Conservation (phyloP, 163 green algal genomes). For the Chlamydomonas reinhardtii region DNA sequence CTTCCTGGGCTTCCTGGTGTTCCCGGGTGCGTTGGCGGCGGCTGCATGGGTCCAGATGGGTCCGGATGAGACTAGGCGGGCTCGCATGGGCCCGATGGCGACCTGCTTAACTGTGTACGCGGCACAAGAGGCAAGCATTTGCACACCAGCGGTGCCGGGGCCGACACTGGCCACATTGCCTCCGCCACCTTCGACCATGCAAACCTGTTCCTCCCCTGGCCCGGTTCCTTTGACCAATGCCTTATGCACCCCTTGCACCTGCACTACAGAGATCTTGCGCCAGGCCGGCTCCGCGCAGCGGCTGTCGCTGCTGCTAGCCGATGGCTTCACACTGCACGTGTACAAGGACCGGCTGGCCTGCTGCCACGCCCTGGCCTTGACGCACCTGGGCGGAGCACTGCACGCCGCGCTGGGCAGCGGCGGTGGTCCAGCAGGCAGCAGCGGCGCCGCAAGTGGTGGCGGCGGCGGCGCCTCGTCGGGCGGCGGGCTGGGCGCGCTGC, state of each 20-base stretch:
- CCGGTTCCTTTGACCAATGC: too few relatives aligned
- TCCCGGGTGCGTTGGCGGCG: constrained; percentile 1
- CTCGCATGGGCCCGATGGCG: too few relatives aligned
- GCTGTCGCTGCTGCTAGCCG: constrained; percentile 5
- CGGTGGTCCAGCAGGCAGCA: not conserved
- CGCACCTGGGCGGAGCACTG: not conserved
- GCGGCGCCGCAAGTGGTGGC: not conserved
- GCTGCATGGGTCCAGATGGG: too few relatives aligned
- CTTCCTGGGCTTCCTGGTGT: constrained; percentile 41
- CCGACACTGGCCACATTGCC: too few relatives aligned
- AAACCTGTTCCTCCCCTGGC: too few relatives aligned
- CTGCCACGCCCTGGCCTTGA: constrained; percentile 4
- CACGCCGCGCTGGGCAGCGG: not conserved
- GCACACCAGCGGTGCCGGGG: too few relatives aligned
- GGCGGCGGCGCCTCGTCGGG: not conserved
- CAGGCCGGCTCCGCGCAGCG: constrained; percentile 3
- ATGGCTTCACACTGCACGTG: constrained; percentile 39
- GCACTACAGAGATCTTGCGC: constrained; percentile 1
- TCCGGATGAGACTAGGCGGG: too few relatives aligned
- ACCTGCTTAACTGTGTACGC: too few relatives aligned
- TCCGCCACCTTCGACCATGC: too few relatives aligned
- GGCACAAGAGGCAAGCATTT: too few relatives aligned
- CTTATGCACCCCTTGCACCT: too few relatives aligned
- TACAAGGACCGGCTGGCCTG: constrained; percentile 30
- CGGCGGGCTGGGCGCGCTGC: constrained; percentile 15